phyloP scores from a whole-genome alignment of 108 stramenopile species.

The Cylindrotheca fusiformis region DNA sequence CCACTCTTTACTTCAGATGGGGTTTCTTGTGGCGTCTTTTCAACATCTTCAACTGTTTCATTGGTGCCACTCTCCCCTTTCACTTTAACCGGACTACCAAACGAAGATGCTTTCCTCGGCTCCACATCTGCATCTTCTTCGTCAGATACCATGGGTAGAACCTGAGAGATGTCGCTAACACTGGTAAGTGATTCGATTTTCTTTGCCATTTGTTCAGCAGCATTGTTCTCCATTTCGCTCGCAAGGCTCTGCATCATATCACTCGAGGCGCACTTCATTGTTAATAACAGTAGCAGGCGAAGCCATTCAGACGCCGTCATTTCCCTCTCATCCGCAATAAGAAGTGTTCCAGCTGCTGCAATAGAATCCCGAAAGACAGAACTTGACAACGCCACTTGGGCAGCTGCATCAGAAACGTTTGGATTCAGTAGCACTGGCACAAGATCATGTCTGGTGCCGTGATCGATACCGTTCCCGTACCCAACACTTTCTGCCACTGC shows the following conservation, averaged over 20 bases:
- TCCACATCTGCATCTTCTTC: conserved; percentile 22
- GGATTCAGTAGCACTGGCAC: conserved; percentile 78
- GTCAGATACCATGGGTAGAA: conserved; percentile 31
- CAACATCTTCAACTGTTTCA: neutral
- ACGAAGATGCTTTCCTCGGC: neutral
- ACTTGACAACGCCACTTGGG: conserved; percentile 65
- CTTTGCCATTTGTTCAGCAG: conserved; percentile 44
- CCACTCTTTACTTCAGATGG: neutral
- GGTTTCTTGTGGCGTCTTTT: neutral
- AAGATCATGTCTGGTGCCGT: conserved; percentile 47
- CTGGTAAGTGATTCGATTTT: conserved; percentile 20
- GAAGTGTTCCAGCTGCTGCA: conserved; percentile 44
- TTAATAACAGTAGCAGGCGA: conserved; percentile 56
- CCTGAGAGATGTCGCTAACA: conserved; percentile 22
- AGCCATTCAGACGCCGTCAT: conserved; percentile 74
- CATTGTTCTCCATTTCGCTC: conserved; percentile 48
- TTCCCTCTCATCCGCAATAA: conserved; percentile 56
- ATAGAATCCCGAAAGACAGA: conserved; percentile 75
- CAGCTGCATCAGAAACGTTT: conserved; percentile 70
- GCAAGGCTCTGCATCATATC: conserved; percentile 66
- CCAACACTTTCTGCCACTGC: conserved; percentile 81
- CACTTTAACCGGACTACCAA: neutral
- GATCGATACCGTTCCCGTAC: conserved; percentile 64
- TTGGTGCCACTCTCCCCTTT: neutral
- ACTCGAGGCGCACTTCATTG: conserved; percentile 76